These are phyloP conservation scores for Fusarium devonianum DNA, from an alignment of 2,329 filamentous ascomycete genomes.

Conservation along the genomic window DNA sequence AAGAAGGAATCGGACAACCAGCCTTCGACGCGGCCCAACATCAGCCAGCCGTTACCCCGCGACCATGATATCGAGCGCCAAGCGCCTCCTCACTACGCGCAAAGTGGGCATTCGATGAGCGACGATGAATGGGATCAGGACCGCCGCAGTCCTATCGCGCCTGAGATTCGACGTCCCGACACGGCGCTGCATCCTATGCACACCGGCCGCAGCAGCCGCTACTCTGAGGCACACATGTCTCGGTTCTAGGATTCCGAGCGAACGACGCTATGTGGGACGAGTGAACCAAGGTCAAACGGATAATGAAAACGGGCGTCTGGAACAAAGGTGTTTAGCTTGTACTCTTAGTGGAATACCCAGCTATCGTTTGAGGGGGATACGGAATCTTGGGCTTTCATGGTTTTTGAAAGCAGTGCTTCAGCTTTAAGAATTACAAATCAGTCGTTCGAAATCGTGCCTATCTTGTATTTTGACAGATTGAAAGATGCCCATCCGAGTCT, in stretches of 20 bases:
- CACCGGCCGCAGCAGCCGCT: slow-evolving; percentile 52
- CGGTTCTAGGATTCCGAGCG: slow-evolving; percentile 50
- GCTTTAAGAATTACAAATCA: slow-evolving; percentile 4
- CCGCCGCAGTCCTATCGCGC: slow-evolving; percentile 63
- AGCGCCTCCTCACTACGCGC: slow-evolving; percentile 23
- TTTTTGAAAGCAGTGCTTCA: slow-evolving; percentile 1
- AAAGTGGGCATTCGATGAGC: slow-evolving; percentile 9
- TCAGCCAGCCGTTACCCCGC: slow-evolving; percentile 45
- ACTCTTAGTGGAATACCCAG: slow-evolving; percentile 36
- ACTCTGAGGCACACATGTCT: slow-evolving; percentile 60
- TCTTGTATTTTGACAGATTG: neutral
- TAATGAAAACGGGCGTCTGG: slow-evolving; percentile 24
- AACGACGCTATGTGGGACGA: neutral
- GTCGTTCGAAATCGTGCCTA: slow-evolving; percentile 2
- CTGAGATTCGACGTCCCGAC: slow-evolving; percentile 61
- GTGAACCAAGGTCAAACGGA: neutral
- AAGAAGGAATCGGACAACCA: slow-evolving; percentile 43
- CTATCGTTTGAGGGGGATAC: slow-evolving; percentile 12
- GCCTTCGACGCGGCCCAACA: slow-evolving; percentile 43
- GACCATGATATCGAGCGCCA: slow-evolving; percentile 50
- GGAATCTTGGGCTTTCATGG: slow-evolving; percentile 8
- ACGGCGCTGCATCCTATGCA: slow-evolving; percentile 65
- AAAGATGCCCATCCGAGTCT: no score
- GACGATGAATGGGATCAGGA: slow-evolving; percentile 36
- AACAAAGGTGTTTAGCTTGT: slow-evolving; percentile 22